Evolutionary conservation across 495 filamentous ascomycete genomes (phyloP).

Genomic region (Neohortaea acidophila): DNA sequence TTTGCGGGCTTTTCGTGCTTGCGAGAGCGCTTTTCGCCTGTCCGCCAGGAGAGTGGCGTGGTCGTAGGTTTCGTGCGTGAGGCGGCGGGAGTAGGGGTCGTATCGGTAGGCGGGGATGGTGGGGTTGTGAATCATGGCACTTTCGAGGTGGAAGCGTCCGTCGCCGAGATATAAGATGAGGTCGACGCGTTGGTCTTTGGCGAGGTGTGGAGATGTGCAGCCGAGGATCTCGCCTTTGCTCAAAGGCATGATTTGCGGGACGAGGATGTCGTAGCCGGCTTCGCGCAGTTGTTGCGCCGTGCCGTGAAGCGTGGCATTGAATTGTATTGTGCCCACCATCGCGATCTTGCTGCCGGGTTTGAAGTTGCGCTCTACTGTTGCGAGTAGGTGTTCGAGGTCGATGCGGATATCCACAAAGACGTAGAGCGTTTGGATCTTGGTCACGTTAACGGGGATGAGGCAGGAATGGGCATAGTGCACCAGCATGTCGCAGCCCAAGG

Average conservation of each 20-base stretch:
- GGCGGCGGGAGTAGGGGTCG: constrained; percentile 83
- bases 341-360: constrained; percentile 69
- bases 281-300: constrained; percentile 58
- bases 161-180: constrained; percentile 87
- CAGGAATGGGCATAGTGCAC: constrained; percentile 97
- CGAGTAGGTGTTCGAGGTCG: constrained; percentile 70
- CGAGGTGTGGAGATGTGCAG: constrained; percentile 74
- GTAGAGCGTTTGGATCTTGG: constrained; percentile 87
- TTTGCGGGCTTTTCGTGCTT: constrained; percentile 59
- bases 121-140: constrained; percentile 97
- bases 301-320: constrained; percentile 89
- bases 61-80: constrained; percentile 78
- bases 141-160: constrained; percentile 92
- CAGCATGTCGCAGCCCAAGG: constrained; percentile 83
- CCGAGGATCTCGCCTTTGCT: constrained; percentile 90
- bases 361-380: constrained; percentile 82
- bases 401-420: constrained; percentile 98
- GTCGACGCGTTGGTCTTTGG: constrained; percentile 44
- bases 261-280: constrained; percentile 64
- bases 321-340: constrained; percentile 93
- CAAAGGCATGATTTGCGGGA: constrained; percentile 85
- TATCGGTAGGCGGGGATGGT: constrained; percentile 82
- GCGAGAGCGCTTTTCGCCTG: constrained; percentile 57
- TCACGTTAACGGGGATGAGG: constrained; percentile 88
- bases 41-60: constrained; percentile 79